phyloP scores from a whole-genome alignment of 129 eudicot species.

The Pseudognaphalium luteoalbum region DNA sequence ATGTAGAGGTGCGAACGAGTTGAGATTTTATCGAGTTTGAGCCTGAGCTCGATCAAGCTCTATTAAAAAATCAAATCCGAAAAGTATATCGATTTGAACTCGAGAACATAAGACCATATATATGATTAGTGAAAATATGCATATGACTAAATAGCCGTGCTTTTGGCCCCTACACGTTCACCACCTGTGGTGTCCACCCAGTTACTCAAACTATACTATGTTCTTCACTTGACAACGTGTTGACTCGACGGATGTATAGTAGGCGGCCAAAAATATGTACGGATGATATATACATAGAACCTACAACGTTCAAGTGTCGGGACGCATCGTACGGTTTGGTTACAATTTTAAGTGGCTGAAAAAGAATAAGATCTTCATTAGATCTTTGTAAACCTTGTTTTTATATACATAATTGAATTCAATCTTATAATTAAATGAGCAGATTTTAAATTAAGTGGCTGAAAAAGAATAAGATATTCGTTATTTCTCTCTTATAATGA shows the following conservation, averaged over 20 bases:
- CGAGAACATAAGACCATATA: too few species aligned
- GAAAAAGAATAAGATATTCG: too few species aligned
- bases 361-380: too few species aligned
- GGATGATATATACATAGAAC: neutral
- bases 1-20: neutral
- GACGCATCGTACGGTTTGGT: neutral
- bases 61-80: too few species aligned
- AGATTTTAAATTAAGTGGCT: too few species aligned
- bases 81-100: neutral
- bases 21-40: too few species aligned
- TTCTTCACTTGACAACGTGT: neutral
- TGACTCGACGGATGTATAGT: neutral
- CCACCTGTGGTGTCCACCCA: neutral
- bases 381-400: too few species aligned
- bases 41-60: too few species aligned
- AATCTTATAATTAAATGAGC: too few species aligned
- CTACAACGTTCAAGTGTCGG: neutral
- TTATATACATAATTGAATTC: too few species aligned
- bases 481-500: too few species aligned
- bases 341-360: neutral
- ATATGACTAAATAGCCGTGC: neutral
- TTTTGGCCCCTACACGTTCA: constrained; percentile 24
- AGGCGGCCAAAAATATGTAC: neutral
- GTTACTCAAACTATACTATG: neutral
- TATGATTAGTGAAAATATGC: neutral